phyloP scores from a whole-genome alignment of 2,329 filamentous ascomycete species.

The Claviceps sorghi region DNA sequence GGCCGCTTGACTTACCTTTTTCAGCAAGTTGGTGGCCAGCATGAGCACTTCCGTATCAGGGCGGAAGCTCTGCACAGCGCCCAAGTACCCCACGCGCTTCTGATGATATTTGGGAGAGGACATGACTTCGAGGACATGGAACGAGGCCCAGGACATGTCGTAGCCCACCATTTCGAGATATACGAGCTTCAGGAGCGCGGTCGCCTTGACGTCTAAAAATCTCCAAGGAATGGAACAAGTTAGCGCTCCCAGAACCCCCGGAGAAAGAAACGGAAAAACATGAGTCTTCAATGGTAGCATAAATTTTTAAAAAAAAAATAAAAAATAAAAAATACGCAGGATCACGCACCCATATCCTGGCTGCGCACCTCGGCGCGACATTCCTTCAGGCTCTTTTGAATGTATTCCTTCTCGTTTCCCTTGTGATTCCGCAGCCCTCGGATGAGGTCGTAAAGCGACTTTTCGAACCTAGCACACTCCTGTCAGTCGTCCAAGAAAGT shows the following conservation, averaged over 20 bases:
- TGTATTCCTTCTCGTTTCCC: constrained; percentile 87
- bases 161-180: constrained; percentile 99
- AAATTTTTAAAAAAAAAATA: no score
- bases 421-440: constrained; percentile 90
- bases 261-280: neutral
- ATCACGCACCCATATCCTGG: constrained; percentile 72
- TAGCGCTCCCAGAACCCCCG: neutral
- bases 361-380: constrained; percentile 84
- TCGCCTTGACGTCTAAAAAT: constrained; percentile 73
- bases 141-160: constrained; percentile 99
- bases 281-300: neutral
- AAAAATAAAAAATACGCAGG: neutral
- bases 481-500: neutral
- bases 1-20: constrained; percentile 48
- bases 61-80: constrained; percentile 89
- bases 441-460: constrained; percentile 97
- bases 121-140: constrained; percentile 98
- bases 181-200: constrained; percentile 84
- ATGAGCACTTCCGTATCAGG: constrained; percentile 94
- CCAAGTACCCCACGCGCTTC: constrained; percentile 89
- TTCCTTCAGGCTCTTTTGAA: constrained; percentile 86
- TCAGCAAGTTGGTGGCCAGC: constrained; percentile 89
- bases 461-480: constrained; percentile 67
- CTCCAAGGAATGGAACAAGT: neutral
- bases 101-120: constrained; percentile 87